phyloP scores from a whole-genome alignment of 2,329 filamentous ascomycete species.

The Neurospora sp. region DNA sequence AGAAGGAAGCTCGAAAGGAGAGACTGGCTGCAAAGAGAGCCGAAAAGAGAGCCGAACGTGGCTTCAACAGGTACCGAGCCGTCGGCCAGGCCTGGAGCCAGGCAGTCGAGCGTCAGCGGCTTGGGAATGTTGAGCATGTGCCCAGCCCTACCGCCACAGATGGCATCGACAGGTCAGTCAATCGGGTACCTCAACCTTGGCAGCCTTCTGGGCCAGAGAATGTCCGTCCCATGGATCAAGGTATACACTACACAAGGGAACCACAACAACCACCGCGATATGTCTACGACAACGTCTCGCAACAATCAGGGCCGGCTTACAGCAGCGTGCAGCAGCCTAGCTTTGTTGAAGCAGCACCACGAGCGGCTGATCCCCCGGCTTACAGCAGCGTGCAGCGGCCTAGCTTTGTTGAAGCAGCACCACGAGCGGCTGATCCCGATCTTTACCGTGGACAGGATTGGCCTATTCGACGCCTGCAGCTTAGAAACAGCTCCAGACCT shows the following conservation, averaged over 20 bases:
- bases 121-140: constrained; percentile 8
- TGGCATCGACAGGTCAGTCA: constrained; percentile 9
- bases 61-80: constrained; percentile 37
- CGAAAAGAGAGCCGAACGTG: constrained; percentile 29
- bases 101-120: constrained; percentile 22
- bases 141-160: constrained; percentile 1
- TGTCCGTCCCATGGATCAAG: constrained; percentile 2
- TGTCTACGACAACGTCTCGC: constrained; percentile 1
- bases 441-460: constrained; percentile 5
- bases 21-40: constrained; percentile 20
- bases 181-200: constrained; percentile 8
- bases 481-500: constrained; percentile 8
- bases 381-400: background rate
- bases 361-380: background rate
- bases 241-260: constrained; percentile 4
- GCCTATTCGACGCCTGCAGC: background rate
- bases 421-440: background rate
- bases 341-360: constrained; percentile 1
- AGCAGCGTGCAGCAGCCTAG: background rate
- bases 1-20: constrained; percentile 11
- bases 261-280: constrained; percentile 2
- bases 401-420: constrained; percentile 1
- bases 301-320: background rate
- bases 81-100: constrained; percentile 23
- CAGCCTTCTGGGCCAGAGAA: constrained; percentile 1